Conservation (phyloP, 768 basidiomycete genomes). For the Gelatoporia subvermispora region DNA sequence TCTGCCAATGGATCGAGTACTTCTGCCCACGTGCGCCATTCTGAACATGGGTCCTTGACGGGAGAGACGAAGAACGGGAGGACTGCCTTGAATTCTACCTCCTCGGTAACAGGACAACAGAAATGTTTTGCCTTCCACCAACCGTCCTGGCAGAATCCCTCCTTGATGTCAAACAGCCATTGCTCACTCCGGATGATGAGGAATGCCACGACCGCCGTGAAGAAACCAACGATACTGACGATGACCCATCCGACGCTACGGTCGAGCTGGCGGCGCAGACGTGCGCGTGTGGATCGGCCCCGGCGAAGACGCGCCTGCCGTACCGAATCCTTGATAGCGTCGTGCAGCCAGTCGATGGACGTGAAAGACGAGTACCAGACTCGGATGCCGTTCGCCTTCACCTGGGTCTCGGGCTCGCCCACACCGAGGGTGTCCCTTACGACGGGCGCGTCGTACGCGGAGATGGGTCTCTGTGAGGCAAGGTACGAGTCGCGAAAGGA, state of each 20-base stretch:
- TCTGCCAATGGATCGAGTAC: slow-evolving; percentile 35
- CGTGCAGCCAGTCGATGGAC: slow-evolving; percentile 95
- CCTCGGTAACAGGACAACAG: slow-evolving; percentile 58
- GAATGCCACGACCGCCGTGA: slow-evolving; percentile 84
- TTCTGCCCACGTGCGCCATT: slow-evolving; percentile 77
- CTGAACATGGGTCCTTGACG: slow-evolving; percentile 43
- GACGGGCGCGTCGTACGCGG: slow-evolving; percentile 61
- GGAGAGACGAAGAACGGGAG: slow-evolving; percentile 9
- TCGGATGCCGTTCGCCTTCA: slow-evolving; percentile 79
- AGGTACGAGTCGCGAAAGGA: slow-evolving; percentile 31
- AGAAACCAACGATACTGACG: slow-evolving; percentile 82
- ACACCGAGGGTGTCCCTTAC: slow-evolving; percentile 24
- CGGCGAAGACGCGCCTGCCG: slow-evolving; percentile 70
- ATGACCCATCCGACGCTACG: slow-evolving; percentile 85
- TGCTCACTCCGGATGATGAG: slow-evolving; percentile 82
- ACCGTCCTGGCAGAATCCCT: slow-evolving; percentile 71
- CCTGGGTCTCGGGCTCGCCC: slow-evolving; percentile 44
- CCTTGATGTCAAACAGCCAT: slow-evolving; percentile 88
- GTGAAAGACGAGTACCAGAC: slow-evolving; percentile 92
- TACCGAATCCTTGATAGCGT: slow-evolving; percentile 89
- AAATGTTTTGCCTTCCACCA: slow-evolving; percentile 78
- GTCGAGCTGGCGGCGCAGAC: slow-evolving; percentile 59
- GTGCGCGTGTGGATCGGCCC: slow-evolving; percentile 66
- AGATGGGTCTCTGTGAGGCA: slow-evolving; percentile 56
- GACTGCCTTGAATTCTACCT: slow-evolving; percentile 2